Conservation (phyloP, 2,329 filamentous ascomycete species). For the Leptographium lundbergii region DNA sequence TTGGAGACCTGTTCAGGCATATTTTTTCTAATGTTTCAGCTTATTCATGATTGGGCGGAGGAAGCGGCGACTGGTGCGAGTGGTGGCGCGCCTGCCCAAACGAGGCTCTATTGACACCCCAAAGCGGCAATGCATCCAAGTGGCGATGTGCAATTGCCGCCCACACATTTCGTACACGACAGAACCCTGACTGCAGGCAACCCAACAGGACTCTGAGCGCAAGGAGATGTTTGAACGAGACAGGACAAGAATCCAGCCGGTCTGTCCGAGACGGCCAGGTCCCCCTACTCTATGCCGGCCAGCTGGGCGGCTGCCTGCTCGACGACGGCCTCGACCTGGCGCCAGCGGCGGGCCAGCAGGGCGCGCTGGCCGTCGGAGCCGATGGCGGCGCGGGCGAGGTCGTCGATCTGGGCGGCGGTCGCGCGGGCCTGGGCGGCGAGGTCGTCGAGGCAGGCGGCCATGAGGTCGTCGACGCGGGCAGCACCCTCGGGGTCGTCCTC, state of each 20-base stretch:
- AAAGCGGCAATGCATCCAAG: background rate
- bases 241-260: no score
- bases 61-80: background rate
- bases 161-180: background rate
- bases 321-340: constrained; percentile 12
- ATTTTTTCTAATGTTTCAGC: background rate
- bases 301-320: constrained; percentile 4
- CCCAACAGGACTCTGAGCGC: background rate
- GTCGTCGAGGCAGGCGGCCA: background rate
- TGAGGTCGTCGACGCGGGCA: background rate
- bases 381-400: background rate
- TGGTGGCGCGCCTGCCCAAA: background rate
- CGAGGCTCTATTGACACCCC: constrained; percentile 13
- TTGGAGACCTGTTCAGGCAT: background rate
- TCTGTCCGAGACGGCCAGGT: background rate
- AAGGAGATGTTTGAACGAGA: background rate
- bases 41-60: background rate
- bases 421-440: background rate
- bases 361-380: constrained; percentile 8
- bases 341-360: constrained; percentile 10
- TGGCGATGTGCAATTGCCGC: background rate
- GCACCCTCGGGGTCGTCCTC: no score
- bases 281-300: background rate
- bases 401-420: background rate
- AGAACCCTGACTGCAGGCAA: background rate